Evolutionary conservation across 176 grass and related monocot species (phyloP), one percentile per base, ranked within the genome.

Genomic region (Cenchrus americanus): DNA sequence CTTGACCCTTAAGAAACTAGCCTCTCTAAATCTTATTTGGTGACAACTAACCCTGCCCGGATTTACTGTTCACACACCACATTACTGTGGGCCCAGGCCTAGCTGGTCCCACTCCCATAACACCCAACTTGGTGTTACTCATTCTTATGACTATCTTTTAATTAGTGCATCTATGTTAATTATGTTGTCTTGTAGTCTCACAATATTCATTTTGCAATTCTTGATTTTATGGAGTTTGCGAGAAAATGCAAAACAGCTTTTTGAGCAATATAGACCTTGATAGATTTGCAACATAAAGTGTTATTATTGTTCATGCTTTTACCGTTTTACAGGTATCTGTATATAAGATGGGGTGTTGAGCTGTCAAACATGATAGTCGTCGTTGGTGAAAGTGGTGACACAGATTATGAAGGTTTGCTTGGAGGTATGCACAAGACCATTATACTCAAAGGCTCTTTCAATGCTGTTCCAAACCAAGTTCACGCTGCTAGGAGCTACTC

Each of bases 321-420:
- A 34, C 66, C 23, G 30, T 69, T 71, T 85, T 82, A 14, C 76
- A 94, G 94, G 89, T 97, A 97, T 68, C 48, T 97, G 40, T 97
- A 91, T 90, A 68, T 97, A 63, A 83, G 94, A 70, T 97, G 94
- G 89, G 91, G 91, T 2, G 12, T 86, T 75, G 71, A 88, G 60
- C 75, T 97, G 21, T 88, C 87, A 85, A 94, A 92, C 65, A 94
- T 94, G 91, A 71, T 86, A 6, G 89, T 97, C 34, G 71, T 91
- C 66, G 94, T 97, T 23, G 89, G 94, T 84, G 89, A 94, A 88
- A 92, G 87, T 82, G 94, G 94, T 42, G 94, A 97, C 72, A 92
- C 89, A 75, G 91, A 97, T 89, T 97, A 97, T 82, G 94, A 97
- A 72, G 89, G 79, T 66, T 62, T 94, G 75, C 87, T 94, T 43